A percentile compares a stretch with the other conserved stretches of the same genome.
Conservation (phyloP, 2,329 filamentous ascomycete species). For the Xylariales sp. region DNA sequence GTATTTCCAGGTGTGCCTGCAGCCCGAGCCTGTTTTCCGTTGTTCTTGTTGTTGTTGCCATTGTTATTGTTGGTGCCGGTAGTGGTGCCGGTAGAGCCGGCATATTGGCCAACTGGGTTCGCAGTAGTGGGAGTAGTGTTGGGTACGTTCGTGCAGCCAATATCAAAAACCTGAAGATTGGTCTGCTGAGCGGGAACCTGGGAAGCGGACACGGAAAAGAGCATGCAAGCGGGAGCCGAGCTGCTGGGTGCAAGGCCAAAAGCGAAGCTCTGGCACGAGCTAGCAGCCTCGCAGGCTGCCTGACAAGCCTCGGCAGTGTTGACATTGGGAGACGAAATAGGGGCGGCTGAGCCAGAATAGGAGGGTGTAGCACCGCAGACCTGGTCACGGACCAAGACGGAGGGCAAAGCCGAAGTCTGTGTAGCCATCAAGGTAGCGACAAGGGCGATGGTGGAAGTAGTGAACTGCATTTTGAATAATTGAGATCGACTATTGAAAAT, state of each 20-base stretch:
- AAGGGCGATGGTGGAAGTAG: constrained; percentile 6
- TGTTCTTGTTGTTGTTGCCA: too few species aligned
- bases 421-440: constrained; percentile 6
- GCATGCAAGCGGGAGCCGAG: constrained; percentile 7
- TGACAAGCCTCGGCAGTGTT: constrained; percentile 6
- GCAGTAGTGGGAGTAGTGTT: constrained; percentile 6
- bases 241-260: constrained; percentile 7
- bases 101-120: background rate
- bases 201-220: constrained; percentile 8
- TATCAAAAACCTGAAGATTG: constrained; percentile 10
- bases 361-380: constrained; percentile 3
- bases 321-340: background rate
- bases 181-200: constrained; percentile 9
- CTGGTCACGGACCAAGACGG: background rate
- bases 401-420: background rate
- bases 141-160: constrained; percentile 8
- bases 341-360: background rate
- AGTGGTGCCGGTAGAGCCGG: background rate
- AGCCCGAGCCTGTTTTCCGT: too few species aligned
- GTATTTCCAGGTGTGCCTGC: too few species aligned
- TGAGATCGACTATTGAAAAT: background rate
- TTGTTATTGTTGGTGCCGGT: background rate
- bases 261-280: constrained; percentile 8
- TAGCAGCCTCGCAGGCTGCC: constrained; percentile 3
- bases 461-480: constrained; percentile 7